phyloP scores from a whole-genome alignment of 139 green algal genomes.

The Tetradesmus lagerheimii region DNA sequence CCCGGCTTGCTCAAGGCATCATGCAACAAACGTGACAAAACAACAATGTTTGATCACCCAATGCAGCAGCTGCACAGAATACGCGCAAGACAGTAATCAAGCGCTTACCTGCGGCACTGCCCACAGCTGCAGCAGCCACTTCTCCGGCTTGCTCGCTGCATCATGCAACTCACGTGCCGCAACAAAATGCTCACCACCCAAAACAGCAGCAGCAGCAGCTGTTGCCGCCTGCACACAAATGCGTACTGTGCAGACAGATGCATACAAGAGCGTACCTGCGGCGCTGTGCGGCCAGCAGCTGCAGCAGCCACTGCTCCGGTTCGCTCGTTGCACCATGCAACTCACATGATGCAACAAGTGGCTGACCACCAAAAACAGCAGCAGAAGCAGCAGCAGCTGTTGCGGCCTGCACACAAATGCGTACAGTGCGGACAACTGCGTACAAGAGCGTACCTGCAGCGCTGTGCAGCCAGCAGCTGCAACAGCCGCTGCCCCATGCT shows the following conservation, averaged over 20 bases:
- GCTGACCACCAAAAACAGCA: no score
- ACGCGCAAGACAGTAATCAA: no score
- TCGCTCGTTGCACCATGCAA: neutral
- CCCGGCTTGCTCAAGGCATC: no score
- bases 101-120: neutral
- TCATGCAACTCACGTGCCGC: neutral
- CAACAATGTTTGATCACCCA: neutral
- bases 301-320: constrained; percentile 29
- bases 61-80: neutral
- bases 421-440: no score
- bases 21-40: no score
- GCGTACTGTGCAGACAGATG: no score
- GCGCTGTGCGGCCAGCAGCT: constrained; percentile 28
- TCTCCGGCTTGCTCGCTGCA: neutral
- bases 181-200: no score
- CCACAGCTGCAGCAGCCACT: neutral
- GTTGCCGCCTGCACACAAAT: neutral
- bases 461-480: constrained; percentile 38
- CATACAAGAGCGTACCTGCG: neutral
- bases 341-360: no score
- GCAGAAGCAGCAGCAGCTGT: no score
- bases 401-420: no score
- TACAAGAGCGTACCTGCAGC: neutral
- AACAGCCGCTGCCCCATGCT: constrained; percentile 37
- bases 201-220: neutral